Evolutionary conservation across 441 rosid genomes (phyloP), one percentile per base, ranked within the genome.

Genomic region (Biscutella laevigata): DNA sequence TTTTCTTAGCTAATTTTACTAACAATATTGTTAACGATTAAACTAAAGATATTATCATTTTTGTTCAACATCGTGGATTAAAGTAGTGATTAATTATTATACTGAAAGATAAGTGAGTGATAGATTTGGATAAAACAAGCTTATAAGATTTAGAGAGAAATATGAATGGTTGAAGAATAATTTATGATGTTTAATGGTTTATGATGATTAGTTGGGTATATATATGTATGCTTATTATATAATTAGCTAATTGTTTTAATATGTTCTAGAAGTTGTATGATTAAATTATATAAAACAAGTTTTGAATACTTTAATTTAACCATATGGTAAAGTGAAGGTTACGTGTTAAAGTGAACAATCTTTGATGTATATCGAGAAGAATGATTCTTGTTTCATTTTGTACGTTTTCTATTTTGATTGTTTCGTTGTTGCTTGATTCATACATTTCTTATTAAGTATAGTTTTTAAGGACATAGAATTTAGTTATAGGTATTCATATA

Each of bases 201-300:
- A 43, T 61, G 59, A 61, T 17, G 26, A 35, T 35, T 24, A 43
- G 60, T 43, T 34, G 53, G 30, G n/a, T n/a, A n/a, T n/a, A n/a
- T 43, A 43, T 33, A 9, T 53, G 26, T 35, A 45, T 42, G 33
- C 44, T 35, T 27, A 6, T 25, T 15, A 43, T 17, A n/a, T n/a
- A n/a, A 3, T 6, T 38, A 9, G 38, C n/a, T 13, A 15, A 26
- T 16, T 10, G n/a, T 25, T 12, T 35, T 4, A 17, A 24, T 20
- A 10, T 20, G 11, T 27, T 25, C 39, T 10, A 41, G 14, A 33
- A 51, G 10, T 15, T 26, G 6, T 29, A 19, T 34, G 39, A 19
- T 17, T 36, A 17, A 16, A 51, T 9, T 39, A 33, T 32, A 41
- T n/a, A 17, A 32, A 41, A n/a, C 5, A 33, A 14, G n/a, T 49